Base-by-base conservation (phyloP, 2,329 filamentous ascomycete genomes). In the Penicillium janthinellum region DNA sequence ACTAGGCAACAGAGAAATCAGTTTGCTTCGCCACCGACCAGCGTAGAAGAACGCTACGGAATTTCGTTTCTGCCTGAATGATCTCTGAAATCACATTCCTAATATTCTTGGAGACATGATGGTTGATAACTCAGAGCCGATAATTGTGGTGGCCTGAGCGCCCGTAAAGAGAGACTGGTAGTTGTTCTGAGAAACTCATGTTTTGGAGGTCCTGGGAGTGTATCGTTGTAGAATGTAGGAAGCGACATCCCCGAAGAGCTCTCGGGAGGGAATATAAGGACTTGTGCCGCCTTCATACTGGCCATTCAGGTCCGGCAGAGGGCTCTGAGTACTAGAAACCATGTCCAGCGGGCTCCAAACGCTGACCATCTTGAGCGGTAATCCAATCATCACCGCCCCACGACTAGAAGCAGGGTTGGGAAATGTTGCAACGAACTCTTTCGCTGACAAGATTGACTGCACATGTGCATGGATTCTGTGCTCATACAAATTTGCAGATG, bases 211-310 rank as follows among this genome's bases (percentile, higher is more conserved):
- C 15, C 8, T 14, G 4, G 12, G 8, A 14, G 41, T 28, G 49
- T 53, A 38, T 7, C 6, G 14, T 15, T 35, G 42, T 25, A 57
- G 49, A n/a, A 50, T n/a, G 41, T 57, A 54, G 17, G 50, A 34
- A 25, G 58, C 58, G 3, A 58, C 50, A 28, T 55, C 37, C 20
- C 39, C 50, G 31, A 57, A 60, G 31, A 60, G 50, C 34, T 57
- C 44, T 4, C 15, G 39, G 17, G 44, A 28, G 4, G 12, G n/a
- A n/a, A 22, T 11, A 3, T 31, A 37, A 44, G 11, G 22, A 22
- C 15, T 15, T 15, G 20, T 7, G 15, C 17, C 10, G 8, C 31
- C 20, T 31, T 35, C 34, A 22, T 51, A 20, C 38, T 38, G 45
- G 20, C 22, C 14, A 22, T 28, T 20, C 8, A 38, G 35, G 7